Conservation (phyloP, 2,329 filamentous ascomycete genomes). For the Fusarium bulbicola region DNA sequence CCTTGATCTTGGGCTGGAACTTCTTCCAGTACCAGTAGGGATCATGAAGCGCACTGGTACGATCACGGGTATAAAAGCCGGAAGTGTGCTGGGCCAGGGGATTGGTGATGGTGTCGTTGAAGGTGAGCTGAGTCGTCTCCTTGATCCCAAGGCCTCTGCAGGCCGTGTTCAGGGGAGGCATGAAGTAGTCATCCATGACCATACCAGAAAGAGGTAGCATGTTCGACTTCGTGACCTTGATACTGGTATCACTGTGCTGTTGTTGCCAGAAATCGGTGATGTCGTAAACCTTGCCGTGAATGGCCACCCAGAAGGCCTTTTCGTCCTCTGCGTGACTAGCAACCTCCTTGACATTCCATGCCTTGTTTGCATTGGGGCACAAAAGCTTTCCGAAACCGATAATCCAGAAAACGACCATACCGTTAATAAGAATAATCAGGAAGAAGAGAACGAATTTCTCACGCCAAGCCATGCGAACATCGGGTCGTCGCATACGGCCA, state of each 20-base stretch:
- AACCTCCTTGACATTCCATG: slow-evolving; percentile 79
- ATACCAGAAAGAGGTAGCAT: slow-evolving; percentile 84
- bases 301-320: slow-evolving; percentile 85
- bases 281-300: slow-evolving; percentile 91
- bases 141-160: slow-evolving; percentile 78
- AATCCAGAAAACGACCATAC: slow-evolving; percentile 88
- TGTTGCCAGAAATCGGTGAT: slow-evolving; percentile 86
- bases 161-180: slow-evolving; percentile 76
- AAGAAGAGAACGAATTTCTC: slow-evolving; percentile 89
- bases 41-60: slow-evolving; percentile 65
- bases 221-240: slow-evolving; percentile 65
- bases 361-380: slow-evolving; percentile 92
- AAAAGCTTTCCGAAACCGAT: slow-evolving; percentile 83
- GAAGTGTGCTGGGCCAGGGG: slow-evolving; percentile 72
- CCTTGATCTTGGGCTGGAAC: slow-evolving; percentile 82
- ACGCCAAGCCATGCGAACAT: slow-evolving; percentile 96
- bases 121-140: slow-evolving; percentile 62
- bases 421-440: slow-evolving; percentile 85
- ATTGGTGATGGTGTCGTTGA: slow-evolving; percentile 70
- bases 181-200: slow-evolving; percentile 86
- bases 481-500: slow-evolving; percentile 95
- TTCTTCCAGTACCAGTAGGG: slow-evolving; percentile 78
- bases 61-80: slow-evolving; percentile 65
- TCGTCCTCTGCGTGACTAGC: slow-evolving; percentile 75
- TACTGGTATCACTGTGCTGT: slow-evolving; percentile 80